Percentiles rank a stretch among this genome's conserved stretches.
Conservation (phyloP, 495 filamentous ascomycete genomes). For the Penicillium daleae region DNA sequence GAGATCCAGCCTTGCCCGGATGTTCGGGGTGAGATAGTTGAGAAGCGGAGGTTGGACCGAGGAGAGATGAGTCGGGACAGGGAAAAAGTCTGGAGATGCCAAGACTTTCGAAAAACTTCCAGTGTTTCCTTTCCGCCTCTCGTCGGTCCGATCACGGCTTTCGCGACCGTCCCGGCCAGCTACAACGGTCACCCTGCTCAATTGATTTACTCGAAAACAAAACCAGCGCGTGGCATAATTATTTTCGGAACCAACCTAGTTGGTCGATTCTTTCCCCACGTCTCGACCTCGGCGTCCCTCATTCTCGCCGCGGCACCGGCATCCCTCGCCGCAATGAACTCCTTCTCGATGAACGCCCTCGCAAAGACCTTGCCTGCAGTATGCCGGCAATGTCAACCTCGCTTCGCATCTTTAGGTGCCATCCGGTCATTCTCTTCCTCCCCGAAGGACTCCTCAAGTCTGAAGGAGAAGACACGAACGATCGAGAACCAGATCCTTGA, state of each 20-base stretch:
- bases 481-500: conserved; percentile 41
- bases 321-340: conserved; percentile 37
- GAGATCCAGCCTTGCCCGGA: conserved; percentile 33
- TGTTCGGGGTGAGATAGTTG: conserved; percentile 33
- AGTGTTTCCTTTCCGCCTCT: conserved; percentile 42
- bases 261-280: background rate
- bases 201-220: background rate
- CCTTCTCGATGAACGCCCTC: conserved; percentile 39
- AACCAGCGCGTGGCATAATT: background rate
- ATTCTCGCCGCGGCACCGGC: conserved; percentile 19
- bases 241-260: background rate
- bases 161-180: conserved; percentile 16
- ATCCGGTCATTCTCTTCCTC: conserved; percentile 39
- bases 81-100: conserved; percentile 51
- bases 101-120: conserved; percentile 53
- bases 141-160: conserved; percentile 39
- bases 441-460: conserved; percentile 17
- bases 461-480: conserved; percentile 25
- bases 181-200: conserved; percentile 1
- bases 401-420: conserved; percentile 17
- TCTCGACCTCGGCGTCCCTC: background rate
- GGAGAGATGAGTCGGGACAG: conserved; percentile 28
- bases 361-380: conserved; percentile 41
- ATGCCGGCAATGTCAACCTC: conserved; percentile 37
- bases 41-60: conserved; percentile 30